These are phyloP conservation scores for Linderniella brevidens DNA, from an alignment of 257 asterid species.

Conservation along the genomic window DNA sequence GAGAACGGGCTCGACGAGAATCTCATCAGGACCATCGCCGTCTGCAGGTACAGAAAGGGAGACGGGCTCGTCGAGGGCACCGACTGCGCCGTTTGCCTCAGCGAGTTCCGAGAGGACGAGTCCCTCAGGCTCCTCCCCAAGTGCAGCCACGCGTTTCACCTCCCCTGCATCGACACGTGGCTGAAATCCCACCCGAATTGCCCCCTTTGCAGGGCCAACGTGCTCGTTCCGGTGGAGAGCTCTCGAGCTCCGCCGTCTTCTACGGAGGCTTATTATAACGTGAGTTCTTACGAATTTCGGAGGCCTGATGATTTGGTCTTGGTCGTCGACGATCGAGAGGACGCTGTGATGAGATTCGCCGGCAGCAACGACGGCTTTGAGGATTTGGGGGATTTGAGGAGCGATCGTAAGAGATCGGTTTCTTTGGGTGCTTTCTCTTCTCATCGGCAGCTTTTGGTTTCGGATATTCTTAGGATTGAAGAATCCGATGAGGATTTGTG, in stretches of 20 bases:
- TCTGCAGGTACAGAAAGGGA: neutral
- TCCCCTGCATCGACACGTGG: neutral
- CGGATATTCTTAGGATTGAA: no score
- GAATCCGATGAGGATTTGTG: no score
- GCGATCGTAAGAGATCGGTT: conserved; percentile 23
- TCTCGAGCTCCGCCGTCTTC: conserved; percentile 10
- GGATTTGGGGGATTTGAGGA: neutral
- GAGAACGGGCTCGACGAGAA: neutral
- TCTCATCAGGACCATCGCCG: neutral
- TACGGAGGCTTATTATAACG: neutral
- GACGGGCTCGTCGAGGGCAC: neutral
- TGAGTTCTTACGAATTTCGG: conserved; percentile 16
- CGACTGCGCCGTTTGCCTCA: neutral
- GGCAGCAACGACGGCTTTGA: conserved; percentile 13
- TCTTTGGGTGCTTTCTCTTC: conserved; percentile 26
- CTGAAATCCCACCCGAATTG: neutral
- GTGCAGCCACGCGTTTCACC: neutral
- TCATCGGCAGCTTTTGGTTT: neutral
- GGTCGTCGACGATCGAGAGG: conserved; percentile 23
- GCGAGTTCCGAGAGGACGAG: neutral
- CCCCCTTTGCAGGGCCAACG: neutral
- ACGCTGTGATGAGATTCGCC: conserved; percentile 5
- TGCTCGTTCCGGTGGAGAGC: neutral
- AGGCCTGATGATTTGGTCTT: conserved; percentile 24
- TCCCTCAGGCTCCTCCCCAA: neutral